Percentiles rank a stretch among this genome's conserved stretches.
phyloP scores from a whole-genome alignment of 352 stramenopile species.

The Halophytophthora batemanensis region DNA sequence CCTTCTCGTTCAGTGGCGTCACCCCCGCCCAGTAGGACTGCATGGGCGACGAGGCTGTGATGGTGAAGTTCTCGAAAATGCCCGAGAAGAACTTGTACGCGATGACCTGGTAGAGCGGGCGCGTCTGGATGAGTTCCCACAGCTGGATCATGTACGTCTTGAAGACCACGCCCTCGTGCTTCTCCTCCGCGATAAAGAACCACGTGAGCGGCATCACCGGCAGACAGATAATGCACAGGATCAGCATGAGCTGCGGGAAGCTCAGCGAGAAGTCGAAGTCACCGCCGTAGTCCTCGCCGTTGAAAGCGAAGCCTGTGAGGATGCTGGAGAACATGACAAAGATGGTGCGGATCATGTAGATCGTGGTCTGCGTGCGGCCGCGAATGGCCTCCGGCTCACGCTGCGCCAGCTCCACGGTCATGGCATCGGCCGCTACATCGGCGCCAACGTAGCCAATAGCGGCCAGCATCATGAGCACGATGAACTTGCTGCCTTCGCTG shows the following conservation, averaged over 20 bases:
- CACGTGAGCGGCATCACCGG: constrained; percentile 43
- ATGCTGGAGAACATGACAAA: constrained; percentile 38
- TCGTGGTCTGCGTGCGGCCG: constrained; percentile 43
- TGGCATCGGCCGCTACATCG: constrained; percentile 46
- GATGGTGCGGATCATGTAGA: constrained; percentile 39
- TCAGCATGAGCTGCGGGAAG: constrained; percentile 35
- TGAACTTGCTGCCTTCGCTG: constrained; percentile 30
- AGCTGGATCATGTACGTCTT: constrained; percentile 32
- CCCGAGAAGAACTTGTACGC: constrained; percentile 44
- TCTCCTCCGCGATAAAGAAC: constrained; percentile 46
- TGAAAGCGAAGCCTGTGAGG: constrained; percentile 41
- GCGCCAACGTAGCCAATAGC: constrained; percentile 46
- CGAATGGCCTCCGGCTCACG: constrained; percentile 41
- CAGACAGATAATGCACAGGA: constrained; percentile 25
- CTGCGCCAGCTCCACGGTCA: constrained; percentile 54
- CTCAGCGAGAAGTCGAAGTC: constrained; percentile 41
- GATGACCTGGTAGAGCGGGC: constrained; percentile 47
- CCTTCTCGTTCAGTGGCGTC: constrained; percentile 27
- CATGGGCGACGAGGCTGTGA: constrained; percentile 30
- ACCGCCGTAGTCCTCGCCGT: constrained; percentile 37
- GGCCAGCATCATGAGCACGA: constrained; percentile 44
- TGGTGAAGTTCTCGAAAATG: constrained; percentile 36
- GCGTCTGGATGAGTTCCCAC: constrained; percentile 35
- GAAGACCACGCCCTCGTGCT: constrained; percentile 30
- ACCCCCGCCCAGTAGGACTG: constrained; percentile 33